Evolutionary conservation across 345 rosid genomes (phyloP), one percentile per base, ranked within the genome.

Genomic region (Eucalyptus sp.): DNA sequence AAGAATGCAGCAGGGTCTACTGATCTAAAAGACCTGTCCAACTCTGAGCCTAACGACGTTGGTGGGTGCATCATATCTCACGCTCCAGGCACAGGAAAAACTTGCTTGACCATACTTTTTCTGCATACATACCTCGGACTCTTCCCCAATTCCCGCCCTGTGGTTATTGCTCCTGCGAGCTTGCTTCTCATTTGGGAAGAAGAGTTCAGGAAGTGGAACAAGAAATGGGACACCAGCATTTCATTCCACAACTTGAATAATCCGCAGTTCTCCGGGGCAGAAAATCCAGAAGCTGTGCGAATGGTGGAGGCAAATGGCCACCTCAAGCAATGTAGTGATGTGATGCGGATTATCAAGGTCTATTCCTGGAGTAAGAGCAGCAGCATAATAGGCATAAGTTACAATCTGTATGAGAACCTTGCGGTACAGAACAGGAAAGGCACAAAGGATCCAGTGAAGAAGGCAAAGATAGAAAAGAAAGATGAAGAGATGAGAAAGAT

Each of bases 1-100:
- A 94, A 89, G 31, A 96, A 94, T 52, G 66, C 96, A 51, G 98
- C 95, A 2, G 98, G 99, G 37, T 94, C 93, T 18, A 93, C 93
- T 17, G 4, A 86, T 48, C 91, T 95, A 44, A 91, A 94, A 11
- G 91, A 96, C 91, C 84, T 96, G 90, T 90, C 88, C 86, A 88
- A 51, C 83, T 18, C 41, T 41, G 71, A 86, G 68, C 66, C 33
- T 24, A 88, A 88, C 18, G 91, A 91, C 48, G 91, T 89, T 8
- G 90, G 93, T 86, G 99, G 99, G 24, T 97, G 99, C 90, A 93
- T 97, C 51, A 95, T 96, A 87, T 95, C 98, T 10, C 99, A 97
- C 49, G 97, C 98, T 86, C 98, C 99, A 4, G 98, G 99, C 54
- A 96, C 99, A 2, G 98, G 98, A 51, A 97, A 97, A 90, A 94